A percentile compares a stretch with the other conserved stretches of the same genome.
Evolutionary conservation across 176 grass and related monocot species (phyloP).

Genomic region (Oryza coarctata): DNA sequence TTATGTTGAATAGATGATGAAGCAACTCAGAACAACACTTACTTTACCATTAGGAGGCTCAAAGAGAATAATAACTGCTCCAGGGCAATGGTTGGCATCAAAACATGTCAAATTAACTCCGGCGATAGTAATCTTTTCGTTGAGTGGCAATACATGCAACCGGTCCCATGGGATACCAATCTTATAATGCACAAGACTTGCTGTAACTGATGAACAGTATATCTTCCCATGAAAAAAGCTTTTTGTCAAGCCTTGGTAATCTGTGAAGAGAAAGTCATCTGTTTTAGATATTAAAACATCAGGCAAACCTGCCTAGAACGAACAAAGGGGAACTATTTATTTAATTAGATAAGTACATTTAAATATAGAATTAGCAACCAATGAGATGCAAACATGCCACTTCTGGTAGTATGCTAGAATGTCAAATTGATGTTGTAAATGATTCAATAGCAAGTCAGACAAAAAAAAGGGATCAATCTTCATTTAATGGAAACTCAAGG

Average conservation of each 20-base stretch:
- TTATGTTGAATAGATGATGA: background rate
- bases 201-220: slow-evolving; percentile 90
- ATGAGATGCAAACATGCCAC: background rate
- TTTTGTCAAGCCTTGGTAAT: slow-evolving; percentile 92
- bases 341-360: background rate
- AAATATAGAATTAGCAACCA: background rate
- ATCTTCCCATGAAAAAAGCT: slow-evolving; percentile 94
- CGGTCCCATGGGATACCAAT: slow-evolving; percentile 84
- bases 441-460: slow-evolving; percentile 6
- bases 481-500: background rate
- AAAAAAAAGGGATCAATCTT: background rate
- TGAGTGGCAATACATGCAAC: slow-evolving; percentile 79
- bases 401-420: background rate
- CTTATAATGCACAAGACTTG: slow-evolving; percentile 82
- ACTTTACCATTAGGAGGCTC: slow-evolving; percentile 91
- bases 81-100: slow-evolving; percentile 97
- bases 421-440: background rate
- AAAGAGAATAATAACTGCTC: slow-evolving; percentile 91
- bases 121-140: slow-evolving; percentile 62
- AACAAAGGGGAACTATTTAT: background rate
- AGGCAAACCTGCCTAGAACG: background rate
- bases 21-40: slow-evolving; percentile 33
- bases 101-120: slow-evolving; percentile 84
- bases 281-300: slow-evolving; percentile 17
- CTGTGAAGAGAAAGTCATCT: slow-evolving; percentile 37